Evolutionary conservation across 2,329 filamentous ascomycete genomes (phyloP), one percentile per base, ranked within the genome.

Genomic region (Seiridium cupressi): DNA sequence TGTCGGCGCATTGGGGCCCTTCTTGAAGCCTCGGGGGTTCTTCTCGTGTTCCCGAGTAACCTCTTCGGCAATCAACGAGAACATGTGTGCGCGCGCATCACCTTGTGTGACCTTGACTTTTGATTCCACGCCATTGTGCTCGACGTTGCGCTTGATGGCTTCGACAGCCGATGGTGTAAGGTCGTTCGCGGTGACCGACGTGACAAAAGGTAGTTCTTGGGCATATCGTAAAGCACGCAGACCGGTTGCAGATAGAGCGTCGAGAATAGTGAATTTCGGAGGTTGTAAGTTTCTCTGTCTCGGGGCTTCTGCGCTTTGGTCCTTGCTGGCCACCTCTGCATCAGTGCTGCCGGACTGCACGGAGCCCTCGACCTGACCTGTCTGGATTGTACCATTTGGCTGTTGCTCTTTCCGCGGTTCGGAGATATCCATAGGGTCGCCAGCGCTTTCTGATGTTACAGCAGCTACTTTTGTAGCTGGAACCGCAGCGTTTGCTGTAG

Each of bases 51-150:
- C 68, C n/a, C 77, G 67, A 68, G 82, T 74, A 42, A 83, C 72
- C 58, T 83, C 81, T 44, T 81, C 75, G 5, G 86, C 84, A 51
- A 90, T 80, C 57, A 86, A 78, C 62, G 84, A 83, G 74, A 98
- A 97, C 94, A 99, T 98, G 75, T 96, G 92, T 3, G 87, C 88
- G 51, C 95, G 85, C 1, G 95, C 95, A 76, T 98, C 94, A 49
- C 91, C 90, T 40, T 89, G 88, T 38, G 88, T 89, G 4, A 91
- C 84, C 3, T 81, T 84, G 61, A 98, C 89, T 67, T 87, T 90
- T 53, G 86, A 81, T 49, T 85, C 78, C 2, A 97, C 81, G 11
- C 84, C 82, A 72, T 98, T 99, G 76, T 97, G 90, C 63, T 88
- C 80, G 42, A 95, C 88, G 70, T 99, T 99, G 66, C 89, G 81